These are phyloP conservation scores for Emericellopsis cladophorae DNA, from an alignment of 2,329 filamentous ascomycete genomes.

Conservation along the genomic window DNA sequence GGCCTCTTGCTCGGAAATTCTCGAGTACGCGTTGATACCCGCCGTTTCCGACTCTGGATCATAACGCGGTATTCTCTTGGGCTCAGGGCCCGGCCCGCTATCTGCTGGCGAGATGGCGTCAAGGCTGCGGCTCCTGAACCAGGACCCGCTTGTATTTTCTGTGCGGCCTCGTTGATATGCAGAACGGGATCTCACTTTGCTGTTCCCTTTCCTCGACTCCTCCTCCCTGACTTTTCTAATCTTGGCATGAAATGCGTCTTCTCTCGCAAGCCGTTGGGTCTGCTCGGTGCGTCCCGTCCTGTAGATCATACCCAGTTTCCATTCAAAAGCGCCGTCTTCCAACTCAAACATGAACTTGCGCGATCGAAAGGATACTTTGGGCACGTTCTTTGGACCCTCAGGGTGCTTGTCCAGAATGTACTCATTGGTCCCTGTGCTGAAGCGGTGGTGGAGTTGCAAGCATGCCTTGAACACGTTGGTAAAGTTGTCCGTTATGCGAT, in stretches of 20 bases:
- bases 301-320: conserved; percentile 93
- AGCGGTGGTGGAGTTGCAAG: conserved; percentile 85
- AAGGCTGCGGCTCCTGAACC: conserved; percentile 41
- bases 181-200: conserved; percentile 43
- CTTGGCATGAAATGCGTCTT: conserved; percentile 83
- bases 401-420: conserved; percentile 79
- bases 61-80: conserved; percentile 48
- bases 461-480: conserved; percentile 79
- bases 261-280: conserved; percentile 74
- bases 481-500: conserved; percentile 87
- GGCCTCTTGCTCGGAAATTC: conserved; percentile 65
- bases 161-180: conserved; percentile 24
- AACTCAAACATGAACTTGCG: conserved; percentile 81
- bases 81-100: conserved; percentile 14
- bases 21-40: conserved; percentile 58
- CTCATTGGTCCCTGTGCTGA: conserved; percentile 76
- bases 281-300: conserved; percentile 80
- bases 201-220: conserved; percentile 40
- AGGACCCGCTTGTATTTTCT: conserved; percentile 17
- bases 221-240: conserved; percentile 72
- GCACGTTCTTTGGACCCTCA: conserved; percentile 74
- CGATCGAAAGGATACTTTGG: conserved; percentile 71
- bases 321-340: conserved; percentile 94
- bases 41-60: conserved; percentile 59
- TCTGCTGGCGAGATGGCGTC: conserved; percentile 26